phyloP scores from a whole-genome alignment of 306 rosid species.

The Hylodesmum podocarpum region DNA sequence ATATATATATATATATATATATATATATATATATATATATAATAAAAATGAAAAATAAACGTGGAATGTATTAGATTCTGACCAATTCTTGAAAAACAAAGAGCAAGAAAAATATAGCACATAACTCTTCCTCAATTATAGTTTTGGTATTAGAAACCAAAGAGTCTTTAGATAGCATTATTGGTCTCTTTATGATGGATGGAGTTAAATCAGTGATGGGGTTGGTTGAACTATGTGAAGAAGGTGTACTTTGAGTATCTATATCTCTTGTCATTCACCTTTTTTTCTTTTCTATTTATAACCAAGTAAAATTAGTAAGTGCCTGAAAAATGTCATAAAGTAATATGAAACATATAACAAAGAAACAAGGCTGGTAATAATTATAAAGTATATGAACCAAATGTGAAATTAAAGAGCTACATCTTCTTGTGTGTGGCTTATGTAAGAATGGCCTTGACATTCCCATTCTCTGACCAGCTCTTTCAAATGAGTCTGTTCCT shows the following conservation, averaged over 20 bases:
- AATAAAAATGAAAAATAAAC: no score
- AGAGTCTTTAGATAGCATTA: slow-evolving; percentile 50
- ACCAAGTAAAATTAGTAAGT: neutral
- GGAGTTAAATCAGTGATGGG: slow-evolving; percentile 68
- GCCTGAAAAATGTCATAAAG: neutral
- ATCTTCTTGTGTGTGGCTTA: slow-evolving; percentile 35
- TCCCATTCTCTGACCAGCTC: slow-evolving; percentile 73
- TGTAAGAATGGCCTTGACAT: slow-evolving; percentile 48
- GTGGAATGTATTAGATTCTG: neutral
- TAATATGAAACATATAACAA: neutral
- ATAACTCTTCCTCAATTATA: slow-evolving; percentile 56
- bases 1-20: no score
- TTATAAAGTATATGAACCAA: slow-evolving; percentile 52
- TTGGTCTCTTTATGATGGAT: slow-evolving; percentile 52
- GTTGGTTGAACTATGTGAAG: slow-evolving; percentile 62
- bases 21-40: no score
- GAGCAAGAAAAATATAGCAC: neutral
- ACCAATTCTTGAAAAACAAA: neutral
- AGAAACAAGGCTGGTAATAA: neutral
- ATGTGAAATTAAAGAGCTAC: slow-evolving; percentile 43
- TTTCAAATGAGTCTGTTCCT: slow-evolving; percentile 44
- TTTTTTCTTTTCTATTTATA: slow-evolving; percentile 49
- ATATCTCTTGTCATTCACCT: slow-evolving; percentile 70
- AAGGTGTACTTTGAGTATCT: slow-evolving; percentile 81
- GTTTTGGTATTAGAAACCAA: slow-evolving; percentile 50